Evolutionary conservation across 23 red algal genomes (phyloP).

Genomic region (Agarophyton chilense): DNA sequence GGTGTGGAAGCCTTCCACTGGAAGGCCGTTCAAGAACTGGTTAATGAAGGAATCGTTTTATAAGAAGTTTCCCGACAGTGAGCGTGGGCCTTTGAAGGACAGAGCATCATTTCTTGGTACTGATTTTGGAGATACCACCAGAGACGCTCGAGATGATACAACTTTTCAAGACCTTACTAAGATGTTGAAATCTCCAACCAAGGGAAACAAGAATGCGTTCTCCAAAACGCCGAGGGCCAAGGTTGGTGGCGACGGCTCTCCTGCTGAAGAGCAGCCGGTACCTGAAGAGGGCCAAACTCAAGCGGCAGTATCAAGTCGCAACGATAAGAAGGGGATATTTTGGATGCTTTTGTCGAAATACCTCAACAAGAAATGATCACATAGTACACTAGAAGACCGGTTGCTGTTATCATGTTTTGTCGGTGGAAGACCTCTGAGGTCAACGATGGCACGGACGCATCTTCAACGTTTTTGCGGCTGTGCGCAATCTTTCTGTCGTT

Average conservation of each 20-base stretch:
- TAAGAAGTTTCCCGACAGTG: constrained; percentile 57
- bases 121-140: background rate
- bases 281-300: background rate
- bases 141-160: background rate
- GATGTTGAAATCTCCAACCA: constrained; percentile 20
- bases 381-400: no score
- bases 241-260: constrained; percentile 11
- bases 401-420: no score
- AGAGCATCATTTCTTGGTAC: constrained; percentile 50
- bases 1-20: background rate
- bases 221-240: constrained; percentile 17
- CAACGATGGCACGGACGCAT: no score
- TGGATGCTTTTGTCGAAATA: constrained; percentile 20
- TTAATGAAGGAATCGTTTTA: constrained; percentile 27
- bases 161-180: constrained; percentile 1
- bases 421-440: no score
- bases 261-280: background rate
- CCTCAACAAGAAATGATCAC: constrained; percentile 5
- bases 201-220: constrained; percentile 8
- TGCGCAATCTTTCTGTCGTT: no score
- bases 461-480: no score
- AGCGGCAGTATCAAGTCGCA: background rate
- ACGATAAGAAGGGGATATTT: constrained; percentile 14
- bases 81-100: constrained; percentile 36
- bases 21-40: background rate